phyloP scores from a whole-genome alignment of 2,329 filamentous ascomycete genomes.

The Ceratocystis smalleyi region DNA sequence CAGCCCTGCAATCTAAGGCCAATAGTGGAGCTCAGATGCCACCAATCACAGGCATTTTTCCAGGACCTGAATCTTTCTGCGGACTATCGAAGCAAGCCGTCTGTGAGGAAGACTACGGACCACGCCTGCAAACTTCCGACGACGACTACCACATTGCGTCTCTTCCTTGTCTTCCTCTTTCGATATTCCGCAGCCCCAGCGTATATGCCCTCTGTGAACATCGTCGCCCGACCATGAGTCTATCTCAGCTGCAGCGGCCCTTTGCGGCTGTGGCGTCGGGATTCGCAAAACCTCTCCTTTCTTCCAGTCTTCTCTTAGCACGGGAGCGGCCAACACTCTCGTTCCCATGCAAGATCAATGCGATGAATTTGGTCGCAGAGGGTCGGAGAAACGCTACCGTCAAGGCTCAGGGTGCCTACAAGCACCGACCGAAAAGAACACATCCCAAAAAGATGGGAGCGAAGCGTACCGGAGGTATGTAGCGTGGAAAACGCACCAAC shows the following conservation, averaged over 20 bases:
- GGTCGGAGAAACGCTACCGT: slow-evolving; percentile 41
- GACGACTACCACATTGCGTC: not conserved
- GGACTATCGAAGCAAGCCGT: not conserved
- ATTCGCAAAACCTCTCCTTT: slow-evolving; percentile 19
- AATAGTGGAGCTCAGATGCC: slow-evolving; percentile 2
- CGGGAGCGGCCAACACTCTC: slow-evolving; percentile 19
- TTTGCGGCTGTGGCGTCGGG: slow-evolving; percentile 27
- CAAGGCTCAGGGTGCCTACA: slow-evolving; percentile 54
- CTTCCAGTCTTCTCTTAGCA: slow-evolving; percentile 13
- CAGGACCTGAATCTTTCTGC: slow-evolving; percentile 14
- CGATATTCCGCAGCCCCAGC: not conserved
- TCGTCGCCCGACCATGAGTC: slow-evolving; percentile 5
- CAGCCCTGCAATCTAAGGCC: not conserved
- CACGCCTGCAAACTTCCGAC: not conserved
- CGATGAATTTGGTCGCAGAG: slow-evolving; percentile 21
- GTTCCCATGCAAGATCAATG: slow-evolving; percentile 17
- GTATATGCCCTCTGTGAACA: not conserved
- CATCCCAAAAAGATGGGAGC: slow-evolving; percentile 75
- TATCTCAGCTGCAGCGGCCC: slow-evolving; percentile 31
- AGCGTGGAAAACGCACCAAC: not conserved
- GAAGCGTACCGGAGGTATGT: slow-evolving; percentile 73
- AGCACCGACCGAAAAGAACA: slow-evolving; percentile 43
- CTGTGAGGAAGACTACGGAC: not conserved
- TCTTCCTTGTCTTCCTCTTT: not conserved
- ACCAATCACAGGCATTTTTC: slow-evolving; percentile 10